Evolutionary conservation across 2,329 filamentous ascomycete genomes (phyloP), one percentile per base, ranked within the genome.

Genomic region (Exophiala aquamarina): DNA sequence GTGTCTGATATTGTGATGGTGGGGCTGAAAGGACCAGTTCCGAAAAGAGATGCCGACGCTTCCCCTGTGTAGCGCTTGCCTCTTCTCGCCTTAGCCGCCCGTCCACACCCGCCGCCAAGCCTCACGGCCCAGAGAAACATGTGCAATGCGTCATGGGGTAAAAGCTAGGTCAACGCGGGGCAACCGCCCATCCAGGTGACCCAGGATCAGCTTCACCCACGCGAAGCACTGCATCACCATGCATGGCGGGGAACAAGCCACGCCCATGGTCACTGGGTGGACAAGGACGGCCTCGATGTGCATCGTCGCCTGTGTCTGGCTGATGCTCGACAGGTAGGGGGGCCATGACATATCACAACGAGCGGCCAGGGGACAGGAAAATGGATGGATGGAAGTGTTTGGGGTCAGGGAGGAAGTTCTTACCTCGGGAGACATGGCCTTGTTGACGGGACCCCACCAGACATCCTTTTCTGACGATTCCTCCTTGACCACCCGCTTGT

Each of bases 401-500:
- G 23, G 23, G 11, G 23, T 26, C 11, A 35, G 31, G 42, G 48
- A 52, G 21, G 9, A 11, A 52, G 36, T 40, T 45, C 88, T 83
- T 86, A 97, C 93, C 71, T 97, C 91, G 63, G 90, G 82, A 60
- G 83, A 85, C 93, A 98, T 98, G 67, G 92, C 88, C 83, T 97
- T 97, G 81, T 98, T 98, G 61, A 98, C 93, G 47, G 93, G 92
- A 65, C 93, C 93, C 93, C 93, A 97, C 93, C 93, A 98, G 65
- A 98, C 81, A 53, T 98, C 83, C 47, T 93, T 85, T 70, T 95
- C 85, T 57, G 93, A 97, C 55, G 83, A 78, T 50, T 84, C 76
- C 72, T 98, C 93, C 76, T 94, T 83, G 67, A 98, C 93, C 67
- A 98, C 88, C 70, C 93, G 86, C 85, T 98, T 98, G 76, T 98